Conservation (phyloP, 345 rosid species). For the Atalantia buxifolia region DNA sequence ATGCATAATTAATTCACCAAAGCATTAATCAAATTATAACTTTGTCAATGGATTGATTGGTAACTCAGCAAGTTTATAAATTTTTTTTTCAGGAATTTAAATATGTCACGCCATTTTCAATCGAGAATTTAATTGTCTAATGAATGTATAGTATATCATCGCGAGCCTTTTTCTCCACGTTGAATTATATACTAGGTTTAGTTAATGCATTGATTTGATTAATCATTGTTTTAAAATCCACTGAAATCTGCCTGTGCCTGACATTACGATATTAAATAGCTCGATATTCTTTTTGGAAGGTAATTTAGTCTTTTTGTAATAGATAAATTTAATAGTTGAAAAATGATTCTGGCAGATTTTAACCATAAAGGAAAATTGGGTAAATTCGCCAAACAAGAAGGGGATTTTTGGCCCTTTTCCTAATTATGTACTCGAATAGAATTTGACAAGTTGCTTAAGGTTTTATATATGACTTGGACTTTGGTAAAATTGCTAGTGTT, state of each 20-base stretch:
- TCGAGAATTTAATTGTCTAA: neutral
- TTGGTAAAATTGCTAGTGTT: neutral
- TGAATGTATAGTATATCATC: neutral
- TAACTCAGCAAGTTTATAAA: too few species aligned
- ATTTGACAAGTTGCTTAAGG: neutral
- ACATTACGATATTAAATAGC: too few species aligned
- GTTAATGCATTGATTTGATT: neutral
- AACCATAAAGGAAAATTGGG: too few species aligned
- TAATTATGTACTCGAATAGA: neutral
- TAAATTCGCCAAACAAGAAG: too few species aligned
- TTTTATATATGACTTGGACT: neutral
- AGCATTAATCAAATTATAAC: neutral
- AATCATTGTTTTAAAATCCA: neutral
- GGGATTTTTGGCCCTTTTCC: too few species aligned
- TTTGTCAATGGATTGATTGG: too few species aligned
- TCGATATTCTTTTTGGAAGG: too few species aligned
- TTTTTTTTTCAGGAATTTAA: too few species aligned
- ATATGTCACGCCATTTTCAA: neutral
- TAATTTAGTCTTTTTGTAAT: too few species aligned
- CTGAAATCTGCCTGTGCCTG: too few species aligned
- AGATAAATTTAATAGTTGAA: too few species aligned
- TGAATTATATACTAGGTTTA: neutral
- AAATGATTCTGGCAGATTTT: too few species aligned
- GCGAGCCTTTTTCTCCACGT: neutral
- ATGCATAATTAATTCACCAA: neutral